Evolutionary conservation across 1,139 yeast species (phyloP), one percentile per base, ranked within the genome.

Genomic region (Yamadazyma triangularis): DNA sequence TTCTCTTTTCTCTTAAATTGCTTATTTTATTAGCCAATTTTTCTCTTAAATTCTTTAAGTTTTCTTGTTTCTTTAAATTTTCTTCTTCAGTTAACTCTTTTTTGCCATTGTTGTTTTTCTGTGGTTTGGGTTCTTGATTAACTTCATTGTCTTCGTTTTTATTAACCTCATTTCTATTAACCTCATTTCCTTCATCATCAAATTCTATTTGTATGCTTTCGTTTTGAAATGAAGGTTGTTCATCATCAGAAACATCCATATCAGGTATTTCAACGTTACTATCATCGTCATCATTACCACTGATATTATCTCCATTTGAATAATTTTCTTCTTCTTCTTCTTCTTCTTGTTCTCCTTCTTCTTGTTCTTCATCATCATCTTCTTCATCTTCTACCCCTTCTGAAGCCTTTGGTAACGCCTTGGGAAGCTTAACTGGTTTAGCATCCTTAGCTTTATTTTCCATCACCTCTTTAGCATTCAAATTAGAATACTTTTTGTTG

Each of bases 171-270:
- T 18, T 9, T 6, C 20, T 18, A 9, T 9, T 18, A 6, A 74
- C 56, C 44, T 73, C 84, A 48, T 82, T 80, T 13, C 91, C 93
- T 27, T 81, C 80, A 47, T 85, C 94, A 51, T 85, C 91, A 50
- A 82, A 85, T 15, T 78, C 67, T 34, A 81, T 56, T 34, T 65
- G 67, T 19, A 38, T 36, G n/a, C 70, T 51, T 18, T 65, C 67
- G 14, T 30, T 41, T n/a, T n/a, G n/a, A n/a, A n/a, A n/a, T 9
- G 20, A 6, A 7, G 20, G 20, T 9, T 18, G 8, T 18, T 18
- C 20, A 9, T 18, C 44, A n/a, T 38, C 47, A 10, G 44, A 47
- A 22, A 39, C 40, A 21, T 41, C 51, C 13, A 18, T 18, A 18
- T 18, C 40, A 33, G 45, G 28, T 36, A 30, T 32, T 41, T 33